Evolutionary conservation across 1,284 basidiomycete genomes (phyloP), one percentile per base, ranked within the genome.

Genomic region (Athelia psychrophila): DNA sequence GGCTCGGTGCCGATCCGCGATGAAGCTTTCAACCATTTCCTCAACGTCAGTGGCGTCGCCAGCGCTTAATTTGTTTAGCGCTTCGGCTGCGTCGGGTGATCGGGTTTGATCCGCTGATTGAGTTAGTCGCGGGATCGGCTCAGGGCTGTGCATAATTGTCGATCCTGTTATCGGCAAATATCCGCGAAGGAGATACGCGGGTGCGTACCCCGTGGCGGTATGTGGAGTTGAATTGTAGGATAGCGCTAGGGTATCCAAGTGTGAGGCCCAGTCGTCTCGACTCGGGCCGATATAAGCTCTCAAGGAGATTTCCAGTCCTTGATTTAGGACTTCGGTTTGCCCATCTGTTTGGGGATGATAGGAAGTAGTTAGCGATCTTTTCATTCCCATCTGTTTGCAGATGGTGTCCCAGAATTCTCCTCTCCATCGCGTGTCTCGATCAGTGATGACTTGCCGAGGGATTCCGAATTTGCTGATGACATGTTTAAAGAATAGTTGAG

Each of bases 331-430:
- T 54, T 73, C 66, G 0, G 68, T 68, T 44, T 67, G 59, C 48
- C 69, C 64, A 51, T 71, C 64, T 0, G 63, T 60, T 51, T 71
- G 67, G 1, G 64, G 68, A 46, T 72, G 67, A 51, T 66, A 66
- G 0, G 70, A 57, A 0, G 63, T 69, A 2, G 67, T 63, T 2
- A 67, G 45, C 3, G 48, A 23, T 16, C 44, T 45, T 45, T 64
- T 54, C 15, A 64, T 64, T 19, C 60, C 58, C 13, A 70, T 40
- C 1, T 55, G 48, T 19, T 57, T 51, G 15, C 59, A 54, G 1
- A 67, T 47, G n/a, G n/a, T 59, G 45, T 53, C 51, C 49, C 63
- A 64, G 6, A 58, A 54, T 42, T 55, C 36, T 13, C 61, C 42
- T 2, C 51, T 51, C 42, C 68, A 67, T 38, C 55, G 47, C 2